Percentiles rank a stretch among this genome's conserved stretches.
Evolutionary conservation across 2,329 filamentous ascomycete species (phyloP).

Genomic region (Thelonectria discophora): DNA sequence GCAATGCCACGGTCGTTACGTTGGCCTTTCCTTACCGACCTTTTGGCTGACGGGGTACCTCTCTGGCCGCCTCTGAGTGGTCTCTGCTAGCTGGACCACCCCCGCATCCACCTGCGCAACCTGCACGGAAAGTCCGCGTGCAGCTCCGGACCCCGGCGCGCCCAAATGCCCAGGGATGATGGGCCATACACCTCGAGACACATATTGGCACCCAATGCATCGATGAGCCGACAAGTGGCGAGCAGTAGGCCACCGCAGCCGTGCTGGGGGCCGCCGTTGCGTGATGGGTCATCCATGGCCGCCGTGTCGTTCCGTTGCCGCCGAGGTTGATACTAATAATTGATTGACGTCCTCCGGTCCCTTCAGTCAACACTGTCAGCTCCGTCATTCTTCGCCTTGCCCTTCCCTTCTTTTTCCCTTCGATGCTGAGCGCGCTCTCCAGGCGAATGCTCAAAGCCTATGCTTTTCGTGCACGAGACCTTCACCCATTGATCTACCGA

Average conservation of each 20-base stretch:
- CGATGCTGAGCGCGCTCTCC: constrained; percentile 6
- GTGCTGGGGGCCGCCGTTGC: constrained; percentile 15
- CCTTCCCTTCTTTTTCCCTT: background rate
- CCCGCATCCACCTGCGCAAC: constrained; percentile 39
- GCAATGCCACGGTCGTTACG: constrained; percentile 42
- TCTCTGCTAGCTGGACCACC: constrained; percentile 30
- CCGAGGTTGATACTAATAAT: constrained; percentile 23
- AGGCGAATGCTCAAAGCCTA: background rate
- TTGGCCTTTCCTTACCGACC: constrained; percentile 31
- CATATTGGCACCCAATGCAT: constrained; percentile 42
- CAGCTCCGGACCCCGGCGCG: constrained; percentile 37
- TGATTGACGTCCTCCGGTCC: constrained; percentile 7
- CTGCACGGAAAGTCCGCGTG: constrained; percentile 41
- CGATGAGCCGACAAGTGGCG: constrained; percentile 44
- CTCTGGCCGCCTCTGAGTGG: constrained; percentile 35
- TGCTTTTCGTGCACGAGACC: constrained; percentile 1
- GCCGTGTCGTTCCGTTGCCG: constrained; percentile 25
- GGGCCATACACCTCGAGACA: constrained; percentile 44
- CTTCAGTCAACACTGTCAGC: constrained; percentile 4
- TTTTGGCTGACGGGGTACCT: constrained; percentile 27
- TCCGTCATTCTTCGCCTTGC: constrained; percentile 2
- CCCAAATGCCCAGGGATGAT: constrained; percentile 40
- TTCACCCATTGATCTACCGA: constrained; percentile 5
- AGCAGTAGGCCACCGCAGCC: constrained; percentile 25
- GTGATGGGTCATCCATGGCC: constrained; percentile 22